Evolutionary conservation across 2,329 filamentous ascomycete genomes (phyloP).

Genomic region (Didymella segeticola): DNA sequence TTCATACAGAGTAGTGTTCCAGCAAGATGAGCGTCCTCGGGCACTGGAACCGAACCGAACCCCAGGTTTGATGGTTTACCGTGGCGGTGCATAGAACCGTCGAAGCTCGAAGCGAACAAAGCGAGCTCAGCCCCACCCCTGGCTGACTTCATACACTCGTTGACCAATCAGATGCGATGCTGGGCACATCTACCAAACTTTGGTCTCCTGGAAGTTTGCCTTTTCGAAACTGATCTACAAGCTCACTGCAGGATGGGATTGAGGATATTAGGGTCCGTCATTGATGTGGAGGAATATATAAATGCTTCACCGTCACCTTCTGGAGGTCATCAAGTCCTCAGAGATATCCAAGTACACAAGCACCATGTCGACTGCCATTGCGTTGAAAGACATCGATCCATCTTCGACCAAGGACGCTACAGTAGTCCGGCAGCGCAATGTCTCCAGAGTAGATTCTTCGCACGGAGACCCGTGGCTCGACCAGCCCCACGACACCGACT

Average conservation of each 20-base stretch:
- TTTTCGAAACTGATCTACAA: background rate
- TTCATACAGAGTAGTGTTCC: no score
- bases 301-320: no score
- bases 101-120: background rate
- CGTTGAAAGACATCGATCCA: background rate
- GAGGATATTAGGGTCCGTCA: no score
- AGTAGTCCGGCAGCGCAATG: background rate
- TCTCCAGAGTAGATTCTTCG: background rate
- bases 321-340: no score
- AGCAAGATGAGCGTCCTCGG: background rate
- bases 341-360: background rate
- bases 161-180: background rate
- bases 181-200: background rate
- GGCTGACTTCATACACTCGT: background rate
- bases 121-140: slow-evolving; percentile 1
- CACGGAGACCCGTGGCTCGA: background rate
- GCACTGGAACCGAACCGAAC: background rate
- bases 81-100: background rate
- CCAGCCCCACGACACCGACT: background rate
- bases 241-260: background rate
- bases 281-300: background rate
- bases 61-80: background rate
- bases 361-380: background rate
- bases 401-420: background rate
- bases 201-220: background rate